Evolutionary conservation across 2,329 filamentous ascomycete species (phyloP).

Genomic region (Hypoxylon sp.): DNA sequence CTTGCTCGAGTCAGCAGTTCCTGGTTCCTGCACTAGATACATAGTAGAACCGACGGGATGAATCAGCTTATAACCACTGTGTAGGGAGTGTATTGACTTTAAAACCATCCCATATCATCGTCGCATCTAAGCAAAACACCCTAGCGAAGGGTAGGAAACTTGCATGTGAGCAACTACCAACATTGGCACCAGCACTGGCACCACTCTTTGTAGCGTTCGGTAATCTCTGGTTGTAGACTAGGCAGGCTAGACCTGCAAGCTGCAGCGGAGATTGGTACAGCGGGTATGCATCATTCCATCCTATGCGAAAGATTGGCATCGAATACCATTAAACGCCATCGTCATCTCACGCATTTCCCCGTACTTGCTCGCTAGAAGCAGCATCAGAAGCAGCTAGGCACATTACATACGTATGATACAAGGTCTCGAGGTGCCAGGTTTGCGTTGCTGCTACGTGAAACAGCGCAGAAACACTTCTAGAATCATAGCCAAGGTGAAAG

Average conservation of each 20-base stretch:
- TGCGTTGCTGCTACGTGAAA: conserved; percentile 37
- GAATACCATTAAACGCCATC: conserved; percentile 17
- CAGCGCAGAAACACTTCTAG: conserved; percentile 38
- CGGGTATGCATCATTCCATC: conserved; percentile 31
- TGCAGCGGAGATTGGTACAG: conserved; percentile 35
- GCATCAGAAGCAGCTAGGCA: conserved; percentile 28
- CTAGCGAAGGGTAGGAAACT: conserved; percentile 1
- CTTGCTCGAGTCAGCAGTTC: not conserved
- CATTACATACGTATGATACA: conserved; percentile 16
- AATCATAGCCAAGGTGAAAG: conserved; percentile 33
- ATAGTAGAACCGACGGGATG: no score
- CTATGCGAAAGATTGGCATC: conserved; percentile 22
- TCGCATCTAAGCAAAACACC: conserved; percentile 7
- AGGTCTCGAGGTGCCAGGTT: conserved; percentile 27
- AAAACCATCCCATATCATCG: conserved; percentile 3
- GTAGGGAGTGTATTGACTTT: no score
- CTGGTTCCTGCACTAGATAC: not conserved
- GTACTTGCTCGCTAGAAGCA: not conserved
- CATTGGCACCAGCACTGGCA: conserved; percentile 3
- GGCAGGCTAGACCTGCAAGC: conserved; percentile 27
- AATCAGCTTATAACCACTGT: not conserved
- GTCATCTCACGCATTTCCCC: not conserved
- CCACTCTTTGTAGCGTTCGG: conserved; percentile 20
- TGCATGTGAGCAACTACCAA: conserved; percentile 30
- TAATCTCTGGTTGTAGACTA: conserved; percentile 25